Evolutionary conservation across 306 rosid genomes (phyloP).

Genomic region (Mucuna pruriens): DNA sequence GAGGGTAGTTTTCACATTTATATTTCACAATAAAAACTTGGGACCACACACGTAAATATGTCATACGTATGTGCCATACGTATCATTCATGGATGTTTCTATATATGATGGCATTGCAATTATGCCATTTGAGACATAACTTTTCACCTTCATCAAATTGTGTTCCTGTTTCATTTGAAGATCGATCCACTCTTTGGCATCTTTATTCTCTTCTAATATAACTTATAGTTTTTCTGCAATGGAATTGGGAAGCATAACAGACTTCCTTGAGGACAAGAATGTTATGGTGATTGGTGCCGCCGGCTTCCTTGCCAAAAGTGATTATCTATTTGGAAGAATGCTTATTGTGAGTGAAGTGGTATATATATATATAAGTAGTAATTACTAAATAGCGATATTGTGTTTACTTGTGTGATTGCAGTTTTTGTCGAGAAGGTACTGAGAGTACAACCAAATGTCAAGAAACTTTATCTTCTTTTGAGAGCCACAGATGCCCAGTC

Average conservation of each 20-base stretch:
- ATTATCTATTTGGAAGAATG: not conserved
- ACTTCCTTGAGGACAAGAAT: constrained; percentile 55
- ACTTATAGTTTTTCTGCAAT: constrained; percentile 15
- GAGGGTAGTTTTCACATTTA: too few relatives aligned
- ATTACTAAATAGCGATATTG: not conserved
- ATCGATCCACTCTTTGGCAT: not conserved
- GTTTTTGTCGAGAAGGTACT: constrained; percentile 82
- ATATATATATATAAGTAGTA: too few relatives aligned
- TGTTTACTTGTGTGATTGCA: constrained; percentile 30
- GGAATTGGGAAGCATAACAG: constrained; percentile 49
- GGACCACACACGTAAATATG: too few relatives aligned
- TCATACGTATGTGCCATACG: too few relatives aligned
- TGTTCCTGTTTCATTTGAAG: not conserved
- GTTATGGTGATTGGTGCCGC: constrained; percentile 69
- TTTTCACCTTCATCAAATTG: not conserved
- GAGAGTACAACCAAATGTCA: constrained; percentile 77
- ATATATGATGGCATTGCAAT: not conserved
- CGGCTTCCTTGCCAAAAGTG: constrained; percentile 79
- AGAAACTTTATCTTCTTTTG: constrained; percentile 76
- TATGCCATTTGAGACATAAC: not conserved
- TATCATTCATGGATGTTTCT: not conserved
- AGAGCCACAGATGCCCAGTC: constrained; percentile 60
- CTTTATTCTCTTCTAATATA: too few relatives aligned
- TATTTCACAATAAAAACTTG: too few relatives aligned
- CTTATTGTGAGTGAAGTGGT: not conserved